A percentile compares a stretch with the other conserved stretches of the same genome.
phyloP scores from a whole-genome alignment of 176 grass and related monocot genomes.

The Eragrostis nindensis region DNA sequence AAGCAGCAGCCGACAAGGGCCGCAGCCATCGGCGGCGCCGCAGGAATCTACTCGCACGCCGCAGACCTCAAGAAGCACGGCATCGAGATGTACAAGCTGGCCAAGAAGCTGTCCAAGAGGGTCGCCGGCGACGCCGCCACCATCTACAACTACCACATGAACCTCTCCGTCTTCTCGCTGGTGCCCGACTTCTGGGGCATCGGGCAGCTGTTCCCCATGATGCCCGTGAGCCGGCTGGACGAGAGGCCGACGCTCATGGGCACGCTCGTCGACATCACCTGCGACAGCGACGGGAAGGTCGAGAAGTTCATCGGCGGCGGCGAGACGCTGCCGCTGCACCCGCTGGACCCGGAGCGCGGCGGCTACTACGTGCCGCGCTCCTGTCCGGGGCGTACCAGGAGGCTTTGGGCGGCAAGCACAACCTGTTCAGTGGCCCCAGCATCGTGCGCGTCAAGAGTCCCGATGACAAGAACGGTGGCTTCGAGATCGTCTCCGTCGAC shows the following conservation, averaged over 20 bases:
- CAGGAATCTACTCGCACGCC: not conserved
- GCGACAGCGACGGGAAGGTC: constrained; percentile 45
- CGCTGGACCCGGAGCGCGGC: not conserved
- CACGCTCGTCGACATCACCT: constrained; percentile 42
- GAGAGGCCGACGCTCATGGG: constrained; percentile 17
- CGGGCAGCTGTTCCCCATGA: constrained; percentile 42
- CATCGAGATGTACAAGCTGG: constrained; percentile 32
- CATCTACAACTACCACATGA: constrained; percentile 51
- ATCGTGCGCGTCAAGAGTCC: constrained; percentile 4
- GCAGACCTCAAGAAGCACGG: not conserved
- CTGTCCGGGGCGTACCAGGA: constrained; percentile 46
- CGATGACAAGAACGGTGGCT: not conserved
- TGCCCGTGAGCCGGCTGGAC: constrained; percentile 36
- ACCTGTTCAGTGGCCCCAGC: constrained; percentile 37
- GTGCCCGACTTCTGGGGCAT: constrained; percentile 25
- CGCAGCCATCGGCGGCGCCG: not conserved
- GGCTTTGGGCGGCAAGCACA: constrained; percentile 23
- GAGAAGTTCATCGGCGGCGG: constrained; percentile 36
- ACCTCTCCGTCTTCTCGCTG: constrained; percentile 53
- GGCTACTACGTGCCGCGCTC: constrained; percentile 37
- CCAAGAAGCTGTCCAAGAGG: constrained; percentile 8
- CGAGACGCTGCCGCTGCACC: constrained; percentile 41
- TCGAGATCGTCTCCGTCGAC: not conserved
- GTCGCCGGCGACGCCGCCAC: not conserved
- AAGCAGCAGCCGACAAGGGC: not conserved